phyloP scores from a whole-genome alignment of 139 green algal genomes.

The Pseudopediastrum boryanum region DNA sequence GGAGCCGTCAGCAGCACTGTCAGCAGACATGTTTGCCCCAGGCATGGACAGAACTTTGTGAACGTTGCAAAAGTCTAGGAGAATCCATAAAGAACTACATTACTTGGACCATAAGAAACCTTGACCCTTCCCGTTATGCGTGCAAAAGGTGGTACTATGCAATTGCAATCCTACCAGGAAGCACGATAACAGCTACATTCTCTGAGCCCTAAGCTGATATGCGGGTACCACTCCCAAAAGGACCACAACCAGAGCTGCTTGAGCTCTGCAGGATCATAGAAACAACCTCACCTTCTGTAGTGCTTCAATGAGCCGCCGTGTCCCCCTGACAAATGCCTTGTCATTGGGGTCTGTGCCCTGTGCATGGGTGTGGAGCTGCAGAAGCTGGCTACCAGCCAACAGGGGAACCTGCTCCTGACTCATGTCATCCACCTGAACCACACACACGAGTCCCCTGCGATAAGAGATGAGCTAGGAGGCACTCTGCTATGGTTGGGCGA shows the following conservation, averaged over 20 bases:
- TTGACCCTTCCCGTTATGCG: neutral
- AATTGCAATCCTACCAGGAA: neutral
- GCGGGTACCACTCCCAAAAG: no score
- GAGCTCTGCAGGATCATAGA: no score
- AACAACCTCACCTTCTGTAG: conserved; percentile 48
- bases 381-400: neutral
- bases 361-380: conserved; percentile 42
- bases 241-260: no score
- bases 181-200: neutral
- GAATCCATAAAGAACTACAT: neutral
- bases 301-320: conserved; percentile 48
- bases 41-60: neutral
- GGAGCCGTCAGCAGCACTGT: neutral
- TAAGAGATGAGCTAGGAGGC: no score
- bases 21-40: neutral
- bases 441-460: no score
- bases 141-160: neutral
- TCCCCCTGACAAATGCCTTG: conserved; percentile 40
- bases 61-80: neutral
- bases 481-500: no score
- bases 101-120: neutral
- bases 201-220: no score
- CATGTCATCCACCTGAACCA: neutral
- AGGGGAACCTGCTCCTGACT: neutral
- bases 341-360: neutral